Evolutionary conservation across 2,329 filamentous ascomycete genomes (phyloP), one percentile per base, ranked within the genome.

Genomic region (Phaeosphaeriaceae sp.): DNA sequence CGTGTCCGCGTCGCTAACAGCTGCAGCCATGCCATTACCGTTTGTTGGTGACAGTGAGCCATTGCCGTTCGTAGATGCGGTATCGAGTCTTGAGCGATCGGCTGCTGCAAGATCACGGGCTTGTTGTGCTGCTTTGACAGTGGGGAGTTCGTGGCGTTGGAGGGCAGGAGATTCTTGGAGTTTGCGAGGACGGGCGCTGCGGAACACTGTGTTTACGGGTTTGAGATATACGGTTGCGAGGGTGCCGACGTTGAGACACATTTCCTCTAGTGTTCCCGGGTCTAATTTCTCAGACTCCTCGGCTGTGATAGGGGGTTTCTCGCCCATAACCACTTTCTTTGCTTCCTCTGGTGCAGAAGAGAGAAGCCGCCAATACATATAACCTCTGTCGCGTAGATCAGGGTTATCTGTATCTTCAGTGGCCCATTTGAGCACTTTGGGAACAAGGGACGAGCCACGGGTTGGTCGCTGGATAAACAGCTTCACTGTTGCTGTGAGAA

Each of bases 361-460:
- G 1, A 99, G 82, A 12, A 99, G 82, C 4, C 94, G 90, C 94
- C 94, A 99, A 79, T 99, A 99, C 92, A 99, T 97, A 79, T 97
- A 99, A 0, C 94, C 94, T 64, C 94, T 83, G 72, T 99, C 94
- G 56, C 94, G 87, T 21, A 99, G 84, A 74, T 99, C 94, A 0
- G 94, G 94, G 73, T 99, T 97, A 70, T 99, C 94, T n/a, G 93
- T 97, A 73, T 97, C 94, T 73, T 97, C 94, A 0, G 94, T 99
- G 4, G 94, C 95, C 93, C 94, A 97, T 75, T 97, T 97, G 42
- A 99, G 80, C 2, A 97, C 93, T 66, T 92, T 92, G 1, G 93
- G 94, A 0, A 99, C 93, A 6, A 99, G 81, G 43, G 95, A 87
- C 66, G 96, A 92, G 20, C 91, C 94, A 70, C 96, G 96, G 13